Evolutionary conservation across 2,329 filamentous ascomycete genomes (phyloP).

Genomic region (Plectosphaerella sp.): DNA sequence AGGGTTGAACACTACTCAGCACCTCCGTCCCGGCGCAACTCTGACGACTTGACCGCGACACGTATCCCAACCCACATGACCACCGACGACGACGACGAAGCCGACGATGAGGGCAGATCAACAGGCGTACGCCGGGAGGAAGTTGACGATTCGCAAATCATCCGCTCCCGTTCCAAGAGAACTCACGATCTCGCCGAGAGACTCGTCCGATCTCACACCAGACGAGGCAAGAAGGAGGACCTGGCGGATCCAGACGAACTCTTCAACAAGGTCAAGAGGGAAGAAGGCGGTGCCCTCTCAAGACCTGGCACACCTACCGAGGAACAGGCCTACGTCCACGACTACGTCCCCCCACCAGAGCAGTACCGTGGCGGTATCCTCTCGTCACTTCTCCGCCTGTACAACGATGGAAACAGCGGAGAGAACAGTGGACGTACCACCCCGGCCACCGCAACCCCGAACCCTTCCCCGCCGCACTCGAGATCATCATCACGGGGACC

Average conservation of each 20-base stretch:
- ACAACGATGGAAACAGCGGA: slow-evolving; percentile 37
- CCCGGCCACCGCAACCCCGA: slow-evolving; percentile 35
- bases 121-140: background rate
- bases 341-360: slow-evolving; percentile 61
- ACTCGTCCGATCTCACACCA: slow-evolving; percentile 27
- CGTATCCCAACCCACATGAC: background rate
- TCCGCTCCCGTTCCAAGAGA: slow-evolving; percentile 8
- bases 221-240: slow-evolving; percentile 17
- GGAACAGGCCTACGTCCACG: slow-evolving; percentile 44
- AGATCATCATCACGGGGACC: slow-evolving; percentile 22
- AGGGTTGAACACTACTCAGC: slow-evolving; percentile 33
- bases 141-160: background rate
- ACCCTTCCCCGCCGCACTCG: slow-evolving; percentile 35
- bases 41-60: slow-evolving; percentile 4
- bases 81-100: slow-evolving; percentile 2
- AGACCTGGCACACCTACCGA: slow-evolving; percentile 31
- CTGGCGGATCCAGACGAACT: slow-evolving; percentile 14
- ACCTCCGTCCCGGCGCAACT: slow-evolving; percentile 12
- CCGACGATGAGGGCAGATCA: slow-evolving; percentile 1
- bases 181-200: slow-evolving; percentile 22
- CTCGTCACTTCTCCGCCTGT: slow-evolving; percentile 67
- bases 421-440: slow-evolving; percentile 36
- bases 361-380: slow-evolving; percentile 72
- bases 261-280: slow-evolving; percentile 18
- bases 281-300: slow-evolving; percentile 18